Base-by-base conservation (phyloP, 306 rosid species). In the Cucumis cinereus region DNA sequence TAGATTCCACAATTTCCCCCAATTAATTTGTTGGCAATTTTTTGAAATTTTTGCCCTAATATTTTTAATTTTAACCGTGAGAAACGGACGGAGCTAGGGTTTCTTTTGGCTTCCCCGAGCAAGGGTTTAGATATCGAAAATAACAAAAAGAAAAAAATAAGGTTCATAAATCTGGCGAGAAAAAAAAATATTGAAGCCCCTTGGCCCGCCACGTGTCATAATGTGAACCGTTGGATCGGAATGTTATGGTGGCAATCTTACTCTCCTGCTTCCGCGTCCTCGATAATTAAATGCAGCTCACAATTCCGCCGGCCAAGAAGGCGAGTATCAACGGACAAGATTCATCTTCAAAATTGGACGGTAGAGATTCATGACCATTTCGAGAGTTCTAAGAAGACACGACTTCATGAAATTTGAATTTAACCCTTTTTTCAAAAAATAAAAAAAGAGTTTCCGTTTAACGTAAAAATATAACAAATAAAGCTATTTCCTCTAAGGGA, bases 31-130 rank as follows among this genome's bases (percentile, higher is more conserved):
- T 85, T 62, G 38, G 62, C 75, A 52, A 62, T 49, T 72, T 60
- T 72, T 36, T 30, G 35, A 26, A 70, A 59, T 50, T 75, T 81
- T 78, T 53, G 63, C 43, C 77, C 61, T 75, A 20, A 55, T 41
- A 40, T 61, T 73, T 66, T 30, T 64, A 70, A 55, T 79, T 82
- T 83, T 76, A 71, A 83, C 91, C 94, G 94, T 77, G 79, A 82
- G 84, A 60, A 82, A 82, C 89, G 83, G 86, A 70, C 83, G 79
- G 85, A 76, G 78, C 91, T 90, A 92, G 98, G 98, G 93, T 85
- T 88, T 88, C 89, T 70, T 85, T 79, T 75, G 85, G 77, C 53
- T 50, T 50, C 79, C 43, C 47, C 56, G 30, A 80, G 76, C 20
- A 59, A 82, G 88, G 88, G 87, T 77, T 85, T 86, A 78, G 87